Base-by-base conservation (phyloP, 345 rosid species). In the Hypericum perforatum region DNA sequence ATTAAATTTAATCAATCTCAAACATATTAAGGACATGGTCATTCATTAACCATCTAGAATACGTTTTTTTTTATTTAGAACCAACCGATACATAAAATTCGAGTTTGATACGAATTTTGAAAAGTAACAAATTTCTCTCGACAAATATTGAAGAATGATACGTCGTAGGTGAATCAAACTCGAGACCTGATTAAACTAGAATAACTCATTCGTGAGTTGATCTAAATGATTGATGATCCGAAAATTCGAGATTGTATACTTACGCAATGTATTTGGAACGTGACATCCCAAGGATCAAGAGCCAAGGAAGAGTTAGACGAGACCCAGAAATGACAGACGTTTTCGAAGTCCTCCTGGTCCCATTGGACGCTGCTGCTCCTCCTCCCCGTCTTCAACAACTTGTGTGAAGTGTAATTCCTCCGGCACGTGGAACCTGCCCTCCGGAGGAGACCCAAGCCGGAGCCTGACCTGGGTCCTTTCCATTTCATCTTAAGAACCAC, bases 331-430 rank as follows among this genome's bases (percentile, higher is more conserved):
- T 45, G 10, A 54, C 68, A 62, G 8, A 63, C 10, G 11, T 43
- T 59, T 41, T 70, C 74, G 37, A 74, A 70, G 11, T 68, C 76
- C 2, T 75, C 74, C 32, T 22, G 32, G 15, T 59, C 66, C 78
- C 78, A 74, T 50, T 62, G 63, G 43, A 74, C 1, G 0, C 57
- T 38, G 48, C 45, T 52, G 41, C 22, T 50, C 29, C 0, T n/a
- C n/a, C n/a, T 22, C 32, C 52, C 36, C 16, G 8, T 7, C 11
- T 22, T 48, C 52, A 48, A 48, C 10, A 48, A 48, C 52, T 15
- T 48, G 32, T 48, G 52, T 7, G 32, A 7, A 3, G 32, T 48
- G 36, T 48, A 48, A 48, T 16, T 48, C 6, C 52, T 48, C 9
- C 9, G 52, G 9, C 10, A 2, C 1, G 9, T 48, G 32, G 52